A percentile compares a stretch with the other conserved stretches of the same genome.
Evolutionary conservation across 75 land plant species (phyloP).

Genomic region (Chamaecyparis obtusa): DNA sequence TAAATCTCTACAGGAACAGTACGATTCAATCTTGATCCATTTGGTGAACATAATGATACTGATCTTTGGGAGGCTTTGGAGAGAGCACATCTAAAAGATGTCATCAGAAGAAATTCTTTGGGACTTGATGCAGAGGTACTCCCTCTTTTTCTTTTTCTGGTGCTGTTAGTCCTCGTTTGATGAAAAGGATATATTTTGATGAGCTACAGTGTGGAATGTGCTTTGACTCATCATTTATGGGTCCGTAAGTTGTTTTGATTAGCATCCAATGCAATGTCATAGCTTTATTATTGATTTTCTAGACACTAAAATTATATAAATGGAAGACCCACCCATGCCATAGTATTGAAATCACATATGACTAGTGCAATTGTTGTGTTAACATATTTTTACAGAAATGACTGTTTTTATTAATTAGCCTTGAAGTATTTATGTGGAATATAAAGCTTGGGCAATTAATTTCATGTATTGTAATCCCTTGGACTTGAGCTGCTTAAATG

Average conservation of each 20-base stretch:
- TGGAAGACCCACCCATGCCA: background rate
- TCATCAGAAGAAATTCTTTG: conserved; percentile 66
- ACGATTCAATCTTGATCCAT: conserved; percentile 96
- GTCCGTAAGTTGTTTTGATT: background rate
- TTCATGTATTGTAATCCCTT: background rate
- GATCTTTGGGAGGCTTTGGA: conserved; percentile 97
- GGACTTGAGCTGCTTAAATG: background rate
- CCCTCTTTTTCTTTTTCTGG: background rate
- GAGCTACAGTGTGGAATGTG: background rate
- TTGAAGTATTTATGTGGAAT: background rate
- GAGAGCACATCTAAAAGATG: conserved; percentile 94
- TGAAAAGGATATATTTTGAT: background rate
- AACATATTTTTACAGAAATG: background rate
- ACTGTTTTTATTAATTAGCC: background rate
- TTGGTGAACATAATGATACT: conserved; percentile 90
- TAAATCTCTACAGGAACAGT: conserved; percentile 55
- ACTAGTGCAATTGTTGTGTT: background rate
- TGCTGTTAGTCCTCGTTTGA: background rate
- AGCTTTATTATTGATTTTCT: background rate
- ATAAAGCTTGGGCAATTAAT: background rate
- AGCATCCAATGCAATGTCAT: background rate
- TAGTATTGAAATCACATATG: background rate
- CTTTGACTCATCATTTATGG: background rate
- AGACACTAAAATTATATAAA: background rate
- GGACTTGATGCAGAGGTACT: conserved; percentile 96